Conservation (phyloP, 1,139 yeast genomes). For the Suhomyces bribrorum region DNA sequence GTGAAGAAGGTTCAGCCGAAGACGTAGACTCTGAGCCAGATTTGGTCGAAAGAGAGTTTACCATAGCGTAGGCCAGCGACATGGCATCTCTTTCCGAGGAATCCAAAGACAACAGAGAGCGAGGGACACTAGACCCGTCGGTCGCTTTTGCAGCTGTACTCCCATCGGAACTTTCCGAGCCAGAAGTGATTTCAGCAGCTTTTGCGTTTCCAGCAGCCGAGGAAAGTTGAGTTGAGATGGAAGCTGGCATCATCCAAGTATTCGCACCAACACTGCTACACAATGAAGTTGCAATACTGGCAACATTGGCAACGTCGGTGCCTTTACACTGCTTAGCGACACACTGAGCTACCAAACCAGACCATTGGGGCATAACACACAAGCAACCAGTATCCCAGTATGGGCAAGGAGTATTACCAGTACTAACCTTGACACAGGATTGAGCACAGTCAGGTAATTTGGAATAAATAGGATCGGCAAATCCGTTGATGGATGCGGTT, state of each 20-base stretch:
- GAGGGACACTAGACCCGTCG: too few relatives aligned
- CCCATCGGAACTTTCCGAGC: conserved; percentile 1
- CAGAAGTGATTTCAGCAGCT: conserved; percentile 14
- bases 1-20: conserved; percentile 12
- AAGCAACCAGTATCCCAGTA: conserved; percentile 58
- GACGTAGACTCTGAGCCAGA: conserved; percentile 10
- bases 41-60: background rate
- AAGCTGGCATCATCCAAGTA: conserved; percentile 48
- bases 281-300: conserved; percentile 42
- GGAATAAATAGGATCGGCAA: conserved; percentile 46
- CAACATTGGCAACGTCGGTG: conserved; percentile 38
- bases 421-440: conserved; percentile 38
- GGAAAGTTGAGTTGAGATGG: conserved; percentile 34
- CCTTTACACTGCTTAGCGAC: conserved; percentile 44
- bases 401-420: conserved; percentile 47
- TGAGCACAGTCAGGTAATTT: conserved; percentile 46
- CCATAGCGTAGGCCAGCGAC: background rate
- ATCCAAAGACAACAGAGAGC: too few relatives aligned
- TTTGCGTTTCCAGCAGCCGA: conserved; percentile 28
- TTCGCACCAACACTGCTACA: conserved; percentile 48
- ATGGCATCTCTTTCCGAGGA: too few relatives aligned
- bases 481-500: conserved; percentile 53
- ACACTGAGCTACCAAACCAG: conserved; percentile 47
- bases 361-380: conserved; percentile 53
- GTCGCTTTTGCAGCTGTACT: background rate